Percentiles rank a stretch among this genome's conserved stretches.
Evolutionary conservation across 169 alveolate species (phyloP).

Genomic region (Fabrea salina): DNA sequence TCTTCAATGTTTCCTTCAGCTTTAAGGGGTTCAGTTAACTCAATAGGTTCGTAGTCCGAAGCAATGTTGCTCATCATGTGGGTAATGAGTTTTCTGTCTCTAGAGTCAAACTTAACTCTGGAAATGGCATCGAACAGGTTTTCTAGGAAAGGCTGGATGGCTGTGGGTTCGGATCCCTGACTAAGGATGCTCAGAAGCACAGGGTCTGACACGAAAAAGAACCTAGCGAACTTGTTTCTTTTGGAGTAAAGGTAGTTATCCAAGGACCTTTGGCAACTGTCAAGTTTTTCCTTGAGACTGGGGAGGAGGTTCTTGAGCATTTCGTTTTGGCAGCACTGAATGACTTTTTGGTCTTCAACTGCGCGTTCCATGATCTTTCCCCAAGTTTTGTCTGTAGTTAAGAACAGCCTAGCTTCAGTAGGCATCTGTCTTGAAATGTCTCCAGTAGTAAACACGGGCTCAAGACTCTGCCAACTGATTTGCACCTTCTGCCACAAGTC

Average conservation of each 20-base stretch:
- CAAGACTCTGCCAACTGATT: constrained; percentile 95
- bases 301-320: constrained; percentile 93
- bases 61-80: constrained; percentile 75
- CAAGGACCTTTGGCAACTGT: constrained; percentile 92
- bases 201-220: constrained; percentile 95
- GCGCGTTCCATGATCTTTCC: constrained; percentile 94
- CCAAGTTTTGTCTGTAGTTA: constrained; percentile 93
- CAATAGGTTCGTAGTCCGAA: constrained; percentile 86
- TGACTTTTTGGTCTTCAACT: constrained; percentile 91
- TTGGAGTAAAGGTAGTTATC: constrained; percentile 95
- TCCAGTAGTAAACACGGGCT: constrained; percentile 96
- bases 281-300: constrained; percentile 89
- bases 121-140: constrained; percentile 94
- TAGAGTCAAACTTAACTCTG: constrained; percentile 84
- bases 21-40: constrained; percentile 86
- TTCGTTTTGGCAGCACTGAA: constrained; percentile 92
- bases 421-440: constrained; percentile 98
- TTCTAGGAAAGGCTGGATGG: constrained; percentile 93
- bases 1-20: constrained; percentile 97
- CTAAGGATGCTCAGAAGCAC: constrained; percentile 93
- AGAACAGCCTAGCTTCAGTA: constrained; percentile 93
- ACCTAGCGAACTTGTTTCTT: constrained; percentile 97
- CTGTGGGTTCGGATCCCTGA: constrained; percentile 94
- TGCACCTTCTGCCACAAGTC: constrained; percentile 97
- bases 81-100: constrained; percentile 84